A percentile compares a stretch with the other conserved stretches of the same genome.
Evolutionary conservation across 2,329 filamentous ascomycete genomes (phyloP).

Genomic region (Fusarium succisae): DNA sequence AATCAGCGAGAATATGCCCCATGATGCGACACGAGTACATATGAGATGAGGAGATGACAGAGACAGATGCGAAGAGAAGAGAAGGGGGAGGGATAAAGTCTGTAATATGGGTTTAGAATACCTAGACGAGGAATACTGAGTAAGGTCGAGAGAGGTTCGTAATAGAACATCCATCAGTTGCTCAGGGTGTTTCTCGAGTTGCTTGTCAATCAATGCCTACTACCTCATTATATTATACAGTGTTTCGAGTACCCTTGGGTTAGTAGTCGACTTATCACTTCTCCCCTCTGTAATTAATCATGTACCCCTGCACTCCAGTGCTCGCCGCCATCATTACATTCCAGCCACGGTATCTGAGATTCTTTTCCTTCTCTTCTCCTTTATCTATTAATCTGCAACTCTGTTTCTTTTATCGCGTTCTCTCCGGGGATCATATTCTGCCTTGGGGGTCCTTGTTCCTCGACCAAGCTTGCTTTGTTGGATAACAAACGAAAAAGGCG

Average conservation of each 20-base stretch:
- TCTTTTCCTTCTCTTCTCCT: neutral
- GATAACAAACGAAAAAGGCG: neutral
- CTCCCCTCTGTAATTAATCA: neutral
- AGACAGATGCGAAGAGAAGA: neutral
- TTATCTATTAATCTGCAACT: neutral
- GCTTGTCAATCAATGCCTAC: neutral
- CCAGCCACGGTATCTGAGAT: neutral
- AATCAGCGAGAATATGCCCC: conserved; percentile 25
- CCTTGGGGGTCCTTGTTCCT: neutral
- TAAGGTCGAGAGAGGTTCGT: neutral
- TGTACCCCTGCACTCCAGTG: neutral
- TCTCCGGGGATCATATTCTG: neutral
- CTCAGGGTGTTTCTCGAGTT: neutral
- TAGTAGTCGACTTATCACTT: neutral
- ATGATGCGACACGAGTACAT: neutral
- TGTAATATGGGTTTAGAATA: neutral
- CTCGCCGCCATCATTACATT: conserved; percentile 6
- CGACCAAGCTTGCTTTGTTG: neutral
- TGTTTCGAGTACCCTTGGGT: neutral
- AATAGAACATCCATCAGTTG: neutral
- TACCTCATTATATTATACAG: neutral
- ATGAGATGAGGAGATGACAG: neutral
- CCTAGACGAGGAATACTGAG: neutral
- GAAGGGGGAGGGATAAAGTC: neutral
- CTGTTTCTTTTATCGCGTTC: neutral